Evolutionary conservation across 1,284 basidiomycete genomes (phyloP).

Genomic region (Ganoderma meredithae): DNA sequence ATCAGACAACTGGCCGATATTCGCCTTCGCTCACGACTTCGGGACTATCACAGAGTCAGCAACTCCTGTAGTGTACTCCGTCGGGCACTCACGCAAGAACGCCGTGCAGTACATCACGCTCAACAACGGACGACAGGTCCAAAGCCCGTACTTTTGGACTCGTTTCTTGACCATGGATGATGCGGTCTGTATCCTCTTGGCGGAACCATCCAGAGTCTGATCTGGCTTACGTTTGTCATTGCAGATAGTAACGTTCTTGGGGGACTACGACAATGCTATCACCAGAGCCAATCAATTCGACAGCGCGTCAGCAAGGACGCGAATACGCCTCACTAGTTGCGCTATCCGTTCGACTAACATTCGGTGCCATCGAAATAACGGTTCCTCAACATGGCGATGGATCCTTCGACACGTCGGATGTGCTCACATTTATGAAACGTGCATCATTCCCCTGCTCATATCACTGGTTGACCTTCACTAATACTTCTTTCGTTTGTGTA

Average conservation of each 20-base stretch:
- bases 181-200: slow-evolving; percentile 46
- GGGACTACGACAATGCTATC: slow-evolving; percentile 57
- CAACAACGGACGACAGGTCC: slow-evolving; percentile 50
- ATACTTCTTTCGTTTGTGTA: not conserved
- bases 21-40: slow-evolving; percentile 64
- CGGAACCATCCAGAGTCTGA: not conserved
- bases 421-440: slow-evolving; percentile 74
- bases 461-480: not conserved
- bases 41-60: slow-evolving; percentile 49
- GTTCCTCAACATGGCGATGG: slow-evolving; percentile 59
- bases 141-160: slow-evolving; percentile 61
- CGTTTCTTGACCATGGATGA: slow-evolving; percentile 50
- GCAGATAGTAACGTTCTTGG: slow-evolving; percentile 64
- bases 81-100: slow-evolving; percentile 67
- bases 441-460: slow-evolving; percentile 6
- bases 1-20: slow-evolving; percentile 67
- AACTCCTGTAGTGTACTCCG: slow-evolving; percentile 55
- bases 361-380: slow-evolving; percentile 69
- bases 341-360: slow-evolving; percentile 66
- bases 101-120: slow-evolving; percentile 60
- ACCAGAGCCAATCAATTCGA: slow-evolving; percentile 60
- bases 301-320: slow-evolving; percentile 60
- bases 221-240: not conserved
- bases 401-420: slow-evolving; percentile 61
- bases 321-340: slow-evolving; percentile 59